Evolutionary conservation across 2,329 filamentous ascomycete genomes (phyloP), one percentile per base, ranked within the genome.

Genomic region (Parastagonospora nodorum): DNA sequence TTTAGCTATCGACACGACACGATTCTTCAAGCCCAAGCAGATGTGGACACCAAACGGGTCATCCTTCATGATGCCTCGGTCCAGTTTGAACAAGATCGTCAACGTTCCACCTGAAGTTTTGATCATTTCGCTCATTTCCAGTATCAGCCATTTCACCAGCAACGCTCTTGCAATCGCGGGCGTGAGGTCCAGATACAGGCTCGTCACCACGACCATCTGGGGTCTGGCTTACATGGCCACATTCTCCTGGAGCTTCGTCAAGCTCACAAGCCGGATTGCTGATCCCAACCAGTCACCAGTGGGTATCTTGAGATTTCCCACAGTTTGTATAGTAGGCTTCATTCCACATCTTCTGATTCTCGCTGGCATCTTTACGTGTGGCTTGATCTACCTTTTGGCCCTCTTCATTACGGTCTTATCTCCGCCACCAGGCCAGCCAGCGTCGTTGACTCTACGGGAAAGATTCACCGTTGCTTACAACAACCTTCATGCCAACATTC

Each of bases 291-390:
- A 63, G 29, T 84, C 89, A 15, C 45, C 39, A 52, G 73, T 85
- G 5, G 88, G 90, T 4, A 80, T 96, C 9, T 79, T 97, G 36
- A 84, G 90, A 53, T 97, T 96, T 59, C 94, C 94, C 3, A 97
- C 92, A 0, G 92, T 97, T 35, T 97, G 90, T 66, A 92, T 97
- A 51, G 88, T 97, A 28, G 91, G 93, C 1, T 97, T 97, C 70
- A 88, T 97, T 31, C 94, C 94, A 1, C 93, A 97, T 72, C 81
- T 97, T n/a, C 78, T 96, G 19, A 90, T 97, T 10, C 75, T 97
- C 1, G 64, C 83, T 7, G 94, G 93, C 0, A 96, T 97, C 40
- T 51, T 84, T 5, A 77, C 88, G 12, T 97, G 94, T 68, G 80
- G 84, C 2, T 67, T 80, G 7, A 95, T 99, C 41, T 97, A 97